Evolutionary conservation across 345 rosid genomes (phyloP), one percentile per base, ranked within the genome.

Genomic region (Aquilaria malaccensis): DNA sequence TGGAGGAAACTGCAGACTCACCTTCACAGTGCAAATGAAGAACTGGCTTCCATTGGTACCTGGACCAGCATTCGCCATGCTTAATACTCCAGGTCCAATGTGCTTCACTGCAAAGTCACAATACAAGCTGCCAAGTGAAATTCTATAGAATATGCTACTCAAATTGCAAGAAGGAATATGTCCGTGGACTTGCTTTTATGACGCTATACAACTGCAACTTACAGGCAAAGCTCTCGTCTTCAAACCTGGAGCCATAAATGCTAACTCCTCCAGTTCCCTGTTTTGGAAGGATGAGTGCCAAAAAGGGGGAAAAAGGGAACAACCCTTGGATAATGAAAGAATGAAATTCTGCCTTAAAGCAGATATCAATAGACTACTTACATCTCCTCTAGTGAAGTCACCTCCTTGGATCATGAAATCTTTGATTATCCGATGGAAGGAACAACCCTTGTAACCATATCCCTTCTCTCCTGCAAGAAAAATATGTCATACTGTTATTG

Each of bases 401-500:
- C 97, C 98, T 69, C 91, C 97, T 67, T 93, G 97, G 70, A 93
- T 93, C 97, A 93, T 93, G 76, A 93, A 89, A 54, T 85, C 90
- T 74, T 83, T 89, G 29, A 93, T 93, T 50, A 93, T 81, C 41
- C 98, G 94, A 72, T 93, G 98, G 65, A 93, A 89, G 1, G 96
- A 84, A 63, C 82, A 84, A 56, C 96, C 94, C 73, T 89, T 89
- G 79, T 79, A 93, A 29, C 91, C 96, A 62, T 70, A 89, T 15
- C 89, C 90, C 29, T 83, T 87, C 80, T 89, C 98, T 63, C 98
- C 94, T 93, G 74, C 80, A 82, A 13, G 33, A 45, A 12, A 48
- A 49, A 22, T 54, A 15, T 55, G 11, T 13, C 58, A 47, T 6
- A 47, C n/a, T 57, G 33, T 63, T 62, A 30, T 51, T 55, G 54